Conservation (phyloP, 1,139 yeast genomes). For the Pichia sp. region DNA sequence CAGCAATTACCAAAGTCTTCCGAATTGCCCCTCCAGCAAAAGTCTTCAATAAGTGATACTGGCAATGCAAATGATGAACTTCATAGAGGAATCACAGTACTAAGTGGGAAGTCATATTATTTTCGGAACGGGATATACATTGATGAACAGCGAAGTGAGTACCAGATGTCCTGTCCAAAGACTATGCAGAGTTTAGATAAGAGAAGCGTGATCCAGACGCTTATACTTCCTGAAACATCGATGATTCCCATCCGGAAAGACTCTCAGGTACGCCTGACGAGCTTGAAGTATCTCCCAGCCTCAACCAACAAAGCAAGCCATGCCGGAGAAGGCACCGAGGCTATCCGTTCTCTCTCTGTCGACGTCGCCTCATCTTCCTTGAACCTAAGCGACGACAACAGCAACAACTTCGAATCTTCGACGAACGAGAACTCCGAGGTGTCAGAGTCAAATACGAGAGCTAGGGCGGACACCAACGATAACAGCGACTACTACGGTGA, state of each 20-base stretch:
- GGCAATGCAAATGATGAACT: not conserved
- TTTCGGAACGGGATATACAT: not conserved
- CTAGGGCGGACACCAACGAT: not conserved
- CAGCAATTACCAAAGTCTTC: too few species aligned
- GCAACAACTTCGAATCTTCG: not conserved
- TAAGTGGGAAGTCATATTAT: constrained; percentile 5
- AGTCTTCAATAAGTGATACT: not conserved
- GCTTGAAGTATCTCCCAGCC: not conserved
- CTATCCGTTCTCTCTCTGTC: not conserved
- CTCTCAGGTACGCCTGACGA: constrained; percentile 1
- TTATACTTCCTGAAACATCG: constrained; percentile 20
- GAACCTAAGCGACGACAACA: constrained; percentile 1
- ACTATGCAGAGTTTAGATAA: not conserved
- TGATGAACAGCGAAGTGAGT: constrained; percentile 1
- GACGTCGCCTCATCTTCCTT: constrained; percentile 1
- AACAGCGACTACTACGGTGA: not conserved
- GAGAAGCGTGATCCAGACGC: constrained; percentile 18
- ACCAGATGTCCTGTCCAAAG: constrained; percentile 6
- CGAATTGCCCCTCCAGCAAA: too few species aligned
- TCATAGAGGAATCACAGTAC: not conserved
- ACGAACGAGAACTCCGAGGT: not conserved
- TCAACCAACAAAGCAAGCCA: not conserved
- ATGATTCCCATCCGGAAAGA: constrained; percentile 25
- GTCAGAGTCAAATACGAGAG: too few species aligned
- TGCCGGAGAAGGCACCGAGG: not conserved